Percentiles rank a stretch among this genome's conserved stretches.
Evolutionary conservation across 441 rosid genomes (phyloP).

Genomic region (Populus hybrid): DNA sequence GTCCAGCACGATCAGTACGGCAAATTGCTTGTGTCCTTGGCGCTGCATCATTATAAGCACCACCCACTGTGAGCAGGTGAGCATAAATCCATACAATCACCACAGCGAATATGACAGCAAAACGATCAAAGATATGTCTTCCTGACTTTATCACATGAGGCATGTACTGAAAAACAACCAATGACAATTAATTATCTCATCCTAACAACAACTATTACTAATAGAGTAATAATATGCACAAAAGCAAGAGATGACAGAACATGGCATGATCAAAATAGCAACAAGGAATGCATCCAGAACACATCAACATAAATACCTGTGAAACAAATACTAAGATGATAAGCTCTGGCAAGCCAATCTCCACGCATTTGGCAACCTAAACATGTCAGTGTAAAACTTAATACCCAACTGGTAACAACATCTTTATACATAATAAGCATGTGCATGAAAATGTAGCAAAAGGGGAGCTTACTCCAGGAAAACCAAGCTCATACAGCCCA

Average conservation of each 20-base stretch:
- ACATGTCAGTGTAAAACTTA: slow-evolving; percentile 21
- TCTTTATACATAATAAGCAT: slow-evolving; percentile 5
- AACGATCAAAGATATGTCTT: slow-evolving; percentile 55
- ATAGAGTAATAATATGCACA: background rate
- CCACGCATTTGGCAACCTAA: slow-evolving; percentile 94
- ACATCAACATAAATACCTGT: slow-evolving; percentile 53
- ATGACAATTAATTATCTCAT: slow-evolving; percentile 9
- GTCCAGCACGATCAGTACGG: slow-evolving; percentile 89
- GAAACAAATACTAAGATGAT: slow-evolving; percentile 73
- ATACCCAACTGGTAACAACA: slow-evolving; percentile 10
- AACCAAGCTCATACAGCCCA: slow-evolving; percentile 90
- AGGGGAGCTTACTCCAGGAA: slow-evolving; percentile 72
- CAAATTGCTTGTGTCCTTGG: slow-evolving; percentile 71
- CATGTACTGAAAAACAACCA: slow-evolving; percentile 66
- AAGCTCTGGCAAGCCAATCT: slow-evolving; percentile 92
- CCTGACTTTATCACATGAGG: slow-evolving; percentile 69
- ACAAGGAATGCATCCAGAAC: slow-evolving; percentile 1
- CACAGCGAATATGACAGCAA: slow-evolving; percentile 74
- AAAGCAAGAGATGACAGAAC: slow-evolving; percentile 1
- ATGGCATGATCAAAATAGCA: background rate
- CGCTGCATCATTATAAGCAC: slow-evolving; percentile 68
- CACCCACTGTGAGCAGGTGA: slow-evolving; percentile 82
- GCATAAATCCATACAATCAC: slow-evolving; percentile 92
- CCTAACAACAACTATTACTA: slow-evolving; percentile 4
- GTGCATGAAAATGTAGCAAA: slow-evolving; percentile 6